phyloP scores from a whole-genome alignment of 2,329 filamentous ascomycete species.

The Nectriaceae sp. region DNA sequence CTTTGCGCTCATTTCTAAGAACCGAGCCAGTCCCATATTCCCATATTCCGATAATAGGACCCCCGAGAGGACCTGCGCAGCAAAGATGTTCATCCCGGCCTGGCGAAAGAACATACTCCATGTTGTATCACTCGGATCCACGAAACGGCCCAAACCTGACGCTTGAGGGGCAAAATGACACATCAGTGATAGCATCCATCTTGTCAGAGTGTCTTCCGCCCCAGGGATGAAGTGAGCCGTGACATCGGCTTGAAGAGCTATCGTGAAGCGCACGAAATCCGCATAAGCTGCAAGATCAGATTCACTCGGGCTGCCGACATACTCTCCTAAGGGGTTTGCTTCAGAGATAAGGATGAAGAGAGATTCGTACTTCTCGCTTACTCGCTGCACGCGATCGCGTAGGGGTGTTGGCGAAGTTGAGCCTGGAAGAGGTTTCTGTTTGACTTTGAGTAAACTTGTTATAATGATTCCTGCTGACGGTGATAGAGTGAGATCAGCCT shows the following conservation, averaged over 20 bases:
- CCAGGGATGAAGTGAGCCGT: conserved; percentile 52
- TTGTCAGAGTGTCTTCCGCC: conserved; percentile 49
- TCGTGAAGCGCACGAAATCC: conserved; percentile 53
- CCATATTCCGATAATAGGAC: conserved; percentile 28
- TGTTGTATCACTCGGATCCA: conserved; percentile 43
- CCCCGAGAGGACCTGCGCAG: conserved; percentile 36
- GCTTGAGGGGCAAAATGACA: conserved; percentile 42
- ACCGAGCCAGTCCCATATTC: conserved; percentile 30
- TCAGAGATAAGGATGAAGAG: conserved; percentile 71
- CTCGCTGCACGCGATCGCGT: conserved; percentile 53
- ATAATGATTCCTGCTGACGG: conserved; percentile 68
- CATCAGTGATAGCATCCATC: conserved; percentile 57
- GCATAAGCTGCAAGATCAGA: conserved; percentile 48
- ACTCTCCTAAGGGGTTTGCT: conserved; percentile 43
- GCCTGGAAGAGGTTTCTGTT: conserved; percentile 68
- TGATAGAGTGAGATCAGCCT: conserved; percentile 75
- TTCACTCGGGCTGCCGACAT: conserved; percentile 36
- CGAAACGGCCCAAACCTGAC: conserved; percentile 31
- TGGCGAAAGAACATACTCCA: conserved; percentile 40
- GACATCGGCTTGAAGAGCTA: conserved; percentile 40
- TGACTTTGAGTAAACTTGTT: conserved; percentile 70
- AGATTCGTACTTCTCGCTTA: conserved; percentile 64
- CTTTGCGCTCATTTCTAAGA: conserved; percentile 31
- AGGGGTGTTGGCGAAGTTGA: conserved; percentile 46
- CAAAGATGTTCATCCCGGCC: conserved; percentile 39